Evolutionary conservation across 2,329 filamentous ascomycete genomes (phyloP).

Genomic region (Paraphoma chrysanthemicola): DNA sequence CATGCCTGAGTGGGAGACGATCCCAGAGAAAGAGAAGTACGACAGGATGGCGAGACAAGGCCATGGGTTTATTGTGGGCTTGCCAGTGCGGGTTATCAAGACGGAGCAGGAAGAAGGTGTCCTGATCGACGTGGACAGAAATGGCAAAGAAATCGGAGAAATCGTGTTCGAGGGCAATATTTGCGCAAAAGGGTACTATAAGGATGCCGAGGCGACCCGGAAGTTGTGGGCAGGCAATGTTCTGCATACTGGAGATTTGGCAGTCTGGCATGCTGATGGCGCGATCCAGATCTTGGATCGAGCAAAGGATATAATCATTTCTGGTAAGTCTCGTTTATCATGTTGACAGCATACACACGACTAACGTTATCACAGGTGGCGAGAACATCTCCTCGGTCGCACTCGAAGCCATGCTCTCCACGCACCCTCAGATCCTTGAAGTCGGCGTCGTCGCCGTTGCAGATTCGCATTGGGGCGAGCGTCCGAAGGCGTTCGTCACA

Average conservation of each 20-base stretch:
- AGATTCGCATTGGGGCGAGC: constrained; percentile 92
- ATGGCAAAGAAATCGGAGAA: constrained; percentile 80
- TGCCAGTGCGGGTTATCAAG: constrained; percentile 84
- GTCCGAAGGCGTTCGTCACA: constrained; percentile 94
- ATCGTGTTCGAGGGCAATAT: constrained; percentile 92
- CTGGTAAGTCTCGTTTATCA: constrained; percentile 62
- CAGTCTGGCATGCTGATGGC: constrained; percentile 91
- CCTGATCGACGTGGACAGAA: constrained; percentile 70
- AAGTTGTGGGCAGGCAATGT: constrained; percentile 89
- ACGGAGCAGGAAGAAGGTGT: constrained; percentile 72
- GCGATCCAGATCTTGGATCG: constrained; percentile 91
- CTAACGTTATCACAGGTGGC: constrained; percentile 66
- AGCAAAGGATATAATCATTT: constrained; percentile 98
- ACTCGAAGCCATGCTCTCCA: constrained; percentile 85
- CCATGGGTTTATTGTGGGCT: constrained; percentile 84
- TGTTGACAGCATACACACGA: background rate
- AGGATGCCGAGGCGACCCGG: constrained; percentile 82
- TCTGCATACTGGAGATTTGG: constrained; percentile 88
- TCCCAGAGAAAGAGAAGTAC: constrained; percentile 80
- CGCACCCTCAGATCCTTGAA: constrained; percentile 89
- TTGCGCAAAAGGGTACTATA: constrained; percentile 89
- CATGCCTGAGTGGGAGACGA: constrained; percentile 80
- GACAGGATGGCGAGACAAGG: constrained; percentile 92
- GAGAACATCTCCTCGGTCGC: constrained; percentile 97
- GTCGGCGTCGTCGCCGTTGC: constrained; percentile 87